A percentile compares a stretch with the other conserved stretches of the same genome.
These are phyloP conservation scores for Alternaria alternata DNA, from an alignment of 2,329 filamentous ascomycete genomes.

Conservation along the genomic window DNA sequence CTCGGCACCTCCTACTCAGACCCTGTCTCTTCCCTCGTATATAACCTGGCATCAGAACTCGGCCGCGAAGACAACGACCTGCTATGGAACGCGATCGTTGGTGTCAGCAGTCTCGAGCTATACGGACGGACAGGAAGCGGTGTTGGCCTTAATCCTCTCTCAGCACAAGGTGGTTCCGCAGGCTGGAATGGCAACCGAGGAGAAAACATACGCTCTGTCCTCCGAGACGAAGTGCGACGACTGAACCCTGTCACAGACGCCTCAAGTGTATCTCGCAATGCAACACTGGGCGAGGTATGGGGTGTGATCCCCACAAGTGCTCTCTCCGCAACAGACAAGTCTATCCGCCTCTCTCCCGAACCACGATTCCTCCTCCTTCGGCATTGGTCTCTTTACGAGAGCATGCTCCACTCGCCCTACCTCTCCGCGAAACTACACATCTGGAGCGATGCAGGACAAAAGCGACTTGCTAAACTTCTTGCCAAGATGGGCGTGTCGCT, in stretches of 20 bases:
- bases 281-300: slow-evolving; percentile 69
- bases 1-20: slow-evolving; percentile 92
- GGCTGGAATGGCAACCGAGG: slow-evolving; percentile 86
- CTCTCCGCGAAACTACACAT: slow-evolving; percentile 90
- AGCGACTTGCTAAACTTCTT: slow-evolving; percentile 89
- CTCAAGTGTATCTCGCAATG: slow-evolving; percentile 65
- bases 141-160: slow-evolving; percentile 69
- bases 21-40: slow-evolving; percentile 92
- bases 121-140: slow-evolving; percentile 87
- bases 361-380: slow-evolving; percentile 90
- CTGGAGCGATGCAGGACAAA: slow-evolving; percentile 89
- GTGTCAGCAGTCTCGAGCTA: slow-evolving; percentile 91
- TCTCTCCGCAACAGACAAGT: slow-evolving; percentile 86
- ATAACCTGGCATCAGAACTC: slow-evolving; percentile 91
- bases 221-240: slow-evolving; percentile 92
- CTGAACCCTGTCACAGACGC: slow-evolving; percentile 78
- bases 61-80: slow-evolving; percentile 97
- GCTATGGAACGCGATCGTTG: slow-evolving; percentile 93
- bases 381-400: slow-evolving; percentile 98
- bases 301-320: slow-evolving; percentile 92
- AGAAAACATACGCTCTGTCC: slow-evolving; percentile 81
- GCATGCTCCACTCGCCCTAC: slow-evolving; percentile 97
- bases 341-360: slow-evolving; percentile 91
- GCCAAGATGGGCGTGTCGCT: slow-evolving; percentile 98
- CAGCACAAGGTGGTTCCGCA: slow-evolving; percentile 62